Evolutionary conservation across 768 basidiomycete species (phyloP).

Genomic region (Calocybe gangraenosa): DNA sequence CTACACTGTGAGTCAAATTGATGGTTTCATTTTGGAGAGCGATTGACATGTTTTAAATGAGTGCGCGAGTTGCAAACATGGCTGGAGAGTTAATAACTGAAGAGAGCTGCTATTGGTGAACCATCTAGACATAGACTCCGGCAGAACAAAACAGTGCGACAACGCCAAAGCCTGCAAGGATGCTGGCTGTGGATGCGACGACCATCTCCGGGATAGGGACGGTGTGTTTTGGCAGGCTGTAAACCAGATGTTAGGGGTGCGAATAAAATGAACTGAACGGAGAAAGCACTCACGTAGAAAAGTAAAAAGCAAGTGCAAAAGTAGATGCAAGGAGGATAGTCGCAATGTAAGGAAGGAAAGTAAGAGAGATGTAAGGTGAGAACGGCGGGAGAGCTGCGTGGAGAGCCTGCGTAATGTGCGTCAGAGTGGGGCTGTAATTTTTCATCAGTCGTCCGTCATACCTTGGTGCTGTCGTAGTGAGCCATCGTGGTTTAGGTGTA

Average conservation of each 20-base stretch:
- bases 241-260: conserved; percentile 6
- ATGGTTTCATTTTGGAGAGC: conserved; percentile 2
- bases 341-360: conserved; percentile 69
- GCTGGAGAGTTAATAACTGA: conserved; percentile 81
- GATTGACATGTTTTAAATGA: conserved; percentile 23
- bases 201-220: conserved; percentile 60
- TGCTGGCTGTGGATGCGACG: conserved; percentile 69
- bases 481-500: conserved; percentile 40
- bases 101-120: no score
- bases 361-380: conserved; percentile 61
- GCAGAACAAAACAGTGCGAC: conserved; percentile 85
- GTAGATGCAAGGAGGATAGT: conserved; percentile 68
- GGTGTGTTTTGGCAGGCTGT: conserved; percentile 72
- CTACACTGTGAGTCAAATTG: conserved; percentile 67
- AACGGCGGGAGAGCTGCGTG: conserved; percentile 70
- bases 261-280: conserved; percentile 2
- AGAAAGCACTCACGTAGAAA: conserved; percentile 63
- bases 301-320: conserved; percentile 87
- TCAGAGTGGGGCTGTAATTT: background rate
- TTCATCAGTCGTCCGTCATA: conserved; percentile 16
- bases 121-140: conserved; percentile 80
- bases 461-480: conserved; percentile 54
- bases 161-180: conserved; percentile 83
- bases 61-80: conserved; percentile 75
- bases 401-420: conserved; percentile 37